These are phyloP conservation scores for Stipa capillata DNA, from an alignment of 176 grass and related monocot species.

Conservation along the genomic window DNA sequence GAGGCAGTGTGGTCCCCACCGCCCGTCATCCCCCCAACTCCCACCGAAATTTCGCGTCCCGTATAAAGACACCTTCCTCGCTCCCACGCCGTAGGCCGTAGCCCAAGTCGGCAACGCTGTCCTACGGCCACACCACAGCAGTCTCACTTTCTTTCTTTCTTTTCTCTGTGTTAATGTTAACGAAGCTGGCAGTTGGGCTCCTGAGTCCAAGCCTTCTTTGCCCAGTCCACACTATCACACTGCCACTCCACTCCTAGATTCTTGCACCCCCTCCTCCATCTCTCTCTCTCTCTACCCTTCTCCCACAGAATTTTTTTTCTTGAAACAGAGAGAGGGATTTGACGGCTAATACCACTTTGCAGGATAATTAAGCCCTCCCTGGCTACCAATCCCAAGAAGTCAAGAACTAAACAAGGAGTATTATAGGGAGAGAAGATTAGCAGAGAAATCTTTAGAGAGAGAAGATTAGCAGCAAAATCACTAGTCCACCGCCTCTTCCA, in stretches of 20 bases:
- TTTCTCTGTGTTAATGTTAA: neutral
- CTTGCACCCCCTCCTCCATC: too few relatives aligned
- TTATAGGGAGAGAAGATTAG: neutral
- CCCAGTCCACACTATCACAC: neutral
- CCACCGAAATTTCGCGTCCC: slow-evolving; percentile 5
- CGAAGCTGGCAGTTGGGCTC: neutral
- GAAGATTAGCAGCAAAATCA: neutral
- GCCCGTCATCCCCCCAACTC: too few relatives aligned
- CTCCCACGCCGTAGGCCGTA: too few relatives aligned
- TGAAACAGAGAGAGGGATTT: neutral
- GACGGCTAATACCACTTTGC: neutral
- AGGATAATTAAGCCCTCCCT: neutral
- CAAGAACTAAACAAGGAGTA: neutral
- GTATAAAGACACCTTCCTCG: neutral
- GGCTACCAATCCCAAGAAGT: slow-evolving; percentile 7
- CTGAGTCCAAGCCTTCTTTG: neutral
- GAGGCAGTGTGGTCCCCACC: neutral
- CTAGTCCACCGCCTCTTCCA: neutral
- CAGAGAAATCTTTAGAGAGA: neutral
- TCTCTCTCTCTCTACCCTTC: neutral
- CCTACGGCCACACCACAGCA: neutral
- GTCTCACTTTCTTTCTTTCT: neutral
- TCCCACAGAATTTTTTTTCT: neutral
- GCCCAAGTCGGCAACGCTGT: too few relatives aligned
- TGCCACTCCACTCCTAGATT: neutral